These are phyloP conservation scores for Alternaria tenuissima DNA, from an alignment of 2,329 filamentous ascomycete species.

Conservation along the genomic window DNA sequence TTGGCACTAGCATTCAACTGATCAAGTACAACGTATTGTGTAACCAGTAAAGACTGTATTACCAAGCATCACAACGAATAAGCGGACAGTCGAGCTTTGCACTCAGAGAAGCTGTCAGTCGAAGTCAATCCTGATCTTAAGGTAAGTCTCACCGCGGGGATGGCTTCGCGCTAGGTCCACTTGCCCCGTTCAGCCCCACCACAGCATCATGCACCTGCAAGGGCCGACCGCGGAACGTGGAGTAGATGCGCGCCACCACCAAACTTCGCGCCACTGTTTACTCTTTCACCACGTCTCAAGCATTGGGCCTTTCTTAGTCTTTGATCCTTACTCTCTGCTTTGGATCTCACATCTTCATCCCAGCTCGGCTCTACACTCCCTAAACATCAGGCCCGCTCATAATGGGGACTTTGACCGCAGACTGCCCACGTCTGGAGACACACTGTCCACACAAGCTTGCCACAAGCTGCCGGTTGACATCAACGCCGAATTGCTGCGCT, in stretches of 20 bases:
- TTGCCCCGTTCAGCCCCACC: conserved; percentile 44
- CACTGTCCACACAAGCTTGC: conserved; percentile 55
- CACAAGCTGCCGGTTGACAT: conserved; percentile 53
- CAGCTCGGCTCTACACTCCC: neutral
- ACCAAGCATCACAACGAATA: neutral
- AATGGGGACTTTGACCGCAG: conserved; percentile 53
- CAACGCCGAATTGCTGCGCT: conserved; percentile 52
- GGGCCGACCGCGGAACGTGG: conserved; percentile 6
- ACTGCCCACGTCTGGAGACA: conserved; percentile 45
- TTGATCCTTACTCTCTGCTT: neutral
- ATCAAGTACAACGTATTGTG: neutral
- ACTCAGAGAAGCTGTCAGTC: neutral
- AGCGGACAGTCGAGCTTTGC: too few relatives aligned
- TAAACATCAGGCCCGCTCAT: conserved; percentile 1
- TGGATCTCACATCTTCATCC: neutral
- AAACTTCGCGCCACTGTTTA: neutral
- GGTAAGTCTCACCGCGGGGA: neutral
- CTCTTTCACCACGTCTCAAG: neutral
- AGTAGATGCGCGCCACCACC: conserved; percentile 9
- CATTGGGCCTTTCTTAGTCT: neutral
- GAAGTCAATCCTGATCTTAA: neutral
- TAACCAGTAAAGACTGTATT: neutral
- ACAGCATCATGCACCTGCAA: conserved; percentile 16
- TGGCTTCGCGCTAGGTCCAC: conserved; percentile 6
- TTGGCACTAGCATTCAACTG: neutral